Evolutionary conservation across 2,329 filamentous ascomycete species (phyloP).

Genomic region (Pseudogymnoascus sp.): DNA sequence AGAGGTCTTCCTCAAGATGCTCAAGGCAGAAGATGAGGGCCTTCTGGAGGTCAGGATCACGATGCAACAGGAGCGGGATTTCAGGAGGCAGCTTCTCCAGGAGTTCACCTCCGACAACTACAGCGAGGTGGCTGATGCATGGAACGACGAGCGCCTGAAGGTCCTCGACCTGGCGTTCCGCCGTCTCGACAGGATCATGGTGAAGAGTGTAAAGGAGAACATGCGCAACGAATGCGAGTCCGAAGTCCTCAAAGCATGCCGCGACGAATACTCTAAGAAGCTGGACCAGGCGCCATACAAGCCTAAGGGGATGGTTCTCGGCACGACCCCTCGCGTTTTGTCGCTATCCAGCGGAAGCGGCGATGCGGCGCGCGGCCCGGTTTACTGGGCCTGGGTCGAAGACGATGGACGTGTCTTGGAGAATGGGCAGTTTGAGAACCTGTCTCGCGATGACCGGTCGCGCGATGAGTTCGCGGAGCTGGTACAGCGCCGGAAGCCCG

Average conservation of each 20-base stretch:
- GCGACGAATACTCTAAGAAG: constrained; percentile 81
- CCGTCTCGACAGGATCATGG: constrained; percentile 76
- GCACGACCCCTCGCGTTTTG: constrained; percentile 80
- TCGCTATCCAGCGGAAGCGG: constrained; percentile 81
- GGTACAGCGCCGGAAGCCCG: constrained; percentile 71
- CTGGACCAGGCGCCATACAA: constrained; percentile 96
- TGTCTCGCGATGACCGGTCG: constrained; percentile 62
- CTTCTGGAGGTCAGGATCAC: constrained; percentile 77
- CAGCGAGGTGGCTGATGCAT: constrained; percentile 88
- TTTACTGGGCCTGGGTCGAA: constrained; percentile 88
- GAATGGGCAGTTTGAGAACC: constrained; percentile 77
- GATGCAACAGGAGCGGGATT: constrained; percentile 68
- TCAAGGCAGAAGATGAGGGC: constrained; percentile 92
- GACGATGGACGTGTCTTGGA: constrained; percentile 86
- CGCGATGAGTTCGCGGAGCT: constrained; percentile 69
- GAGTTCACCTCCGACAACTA: constrained; percentile 94
- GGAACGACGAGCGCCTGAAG: constrained; percentile 83
- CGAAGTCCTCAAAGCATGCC: constrained; percentile 77
- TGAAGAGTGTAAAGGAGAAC: constrained; percentile 90
- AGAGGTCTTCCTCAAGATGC: constrained; percentile 91
- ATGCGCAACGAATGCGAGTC: constrained; percentile 92
- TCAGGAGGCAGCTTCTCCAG: constrained; percentile 68
- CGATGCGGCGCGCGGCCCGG: constrained; percentile 58
- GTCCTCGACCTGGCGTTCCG: constrained; percentile 73
- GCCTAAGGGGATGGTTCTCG: constrained; percentile 83